Evolutionary conservation across 768 basidiomycete genomes (phyloP).

Genomic region (Plicaturopsis crispa): DNA sequence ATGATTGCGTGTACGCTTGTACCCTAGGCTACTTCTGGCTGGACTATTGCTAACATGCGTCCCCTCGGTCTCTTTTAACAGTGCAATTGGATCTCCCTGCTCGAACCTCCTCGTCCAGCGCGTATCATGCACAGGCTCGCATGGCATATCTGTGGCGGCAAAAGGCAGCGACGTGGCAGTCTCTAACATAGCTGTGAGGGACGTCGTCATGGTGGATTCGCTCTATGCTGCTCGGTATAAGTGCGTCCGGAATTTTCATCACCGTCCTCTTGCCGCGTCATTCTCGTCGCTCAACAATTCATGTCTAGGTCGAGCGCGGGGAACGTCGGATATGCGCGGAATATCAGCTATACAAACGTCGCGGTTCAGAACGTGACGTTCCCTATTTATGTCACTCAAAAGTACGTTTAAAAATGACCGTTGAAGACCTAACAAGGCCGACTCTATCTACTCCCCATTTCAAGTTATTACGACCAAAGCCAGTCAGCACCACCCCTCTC

Average conservation of each 20-base stretch:
- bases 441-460: neutral
- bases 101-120: conserved; percentile 6
- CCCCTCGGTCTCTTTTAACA: no score
- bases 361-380: conserved; percentile 10
- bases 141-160: conserved; percentile 10
- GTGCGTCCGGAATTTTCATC: neutral
- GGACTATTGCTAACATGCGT: no score
- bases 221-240: conserved; percentile 11
- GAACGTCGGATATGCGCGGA: conserved; percentile 5
- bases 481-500: conserved; percentile 11
- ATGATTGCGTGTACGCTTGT: no score
- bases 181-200: conserved; percentile 8
- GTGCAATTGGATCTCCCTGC: conserved; percentile 10
- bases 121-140: conserved; percentile 9
- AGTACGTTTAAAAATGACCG: neutral
- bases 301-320: conserved; percentile 6
- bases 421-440: neutral
- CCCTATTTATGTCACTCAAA: conserved; percentile 11
- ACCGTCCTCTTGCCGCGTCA: neutral
- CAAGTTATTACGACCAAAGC: conserved; percentile 10
- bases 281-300: no score
- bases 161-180: conserved; percentile 10
- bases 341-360: conserved; percentile 7
- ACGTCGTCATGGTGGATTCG: conserved; percentile 8
- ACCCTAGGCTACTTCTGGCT: no score